Conservation (phyloP, 164 flowering plant species). For the Liriodendron chinense region DNA sequence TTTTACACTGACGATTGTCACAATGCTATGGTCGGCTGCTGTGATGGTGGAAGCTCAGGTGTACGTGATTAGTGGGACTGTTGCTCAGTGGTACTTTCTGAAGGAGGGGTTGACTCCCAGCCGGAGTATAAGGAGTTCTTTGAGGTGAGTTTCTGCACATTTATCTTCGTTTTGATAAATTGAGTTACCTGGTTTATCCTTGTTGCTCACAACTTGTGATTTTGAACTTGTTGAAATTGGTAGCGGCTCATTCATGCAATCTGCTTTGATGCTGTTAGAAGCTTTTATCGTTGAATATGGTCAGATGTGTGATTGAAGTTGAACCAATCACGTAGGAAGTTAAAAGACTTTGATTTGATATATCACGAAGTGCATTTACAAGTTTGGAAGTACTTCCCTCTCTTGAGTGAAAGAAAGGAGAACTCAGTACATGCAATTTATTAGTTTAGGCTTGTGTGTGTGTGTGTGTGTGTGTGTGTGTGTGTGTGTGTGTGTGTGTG, state of each 20-base stretch:
- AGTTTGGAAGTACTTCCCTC: too few species aligned
- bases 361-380: too few species aligned
- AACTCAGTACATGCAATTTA: too few species aligned
- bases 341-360: background rate
- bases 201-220: background rate
- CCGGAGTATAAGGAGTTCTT: slow-evolving; percentile 63
- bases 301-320: too few species aligned
- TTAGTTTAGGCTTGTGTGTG: too few species aligned
- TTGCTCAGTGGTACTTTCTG: slow-evolving; percentile 92
- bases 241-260: background rate
- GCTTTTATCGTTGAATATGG: too few species aligned
- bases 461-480: too few species aligned
- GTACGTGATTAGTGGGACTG: slow-evolving; percentile 19
- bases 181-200: too few species aligned
- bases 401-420: too few species aligned
- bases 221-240: background rate
- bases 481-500: too few species aligned
- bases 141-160: slow-evolving; percentile 50
- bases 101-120: slow-evolving; percentile 56
- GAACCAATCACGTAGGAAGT: background rate
- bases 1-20: slow-evolving; percentile 73
- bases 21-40: slow-evolving; percentile 83
- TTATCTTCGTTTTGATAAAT: background rate
- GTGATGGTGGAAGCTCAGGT: slow-evolving; percentile 59
- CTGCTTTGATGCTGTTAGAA: too few species aligned